Evolutionary conservation across 2,329 filamentous ascomycete species (phyloP).

Genomic region (Thermothelomyces thermophilus): DNA sequence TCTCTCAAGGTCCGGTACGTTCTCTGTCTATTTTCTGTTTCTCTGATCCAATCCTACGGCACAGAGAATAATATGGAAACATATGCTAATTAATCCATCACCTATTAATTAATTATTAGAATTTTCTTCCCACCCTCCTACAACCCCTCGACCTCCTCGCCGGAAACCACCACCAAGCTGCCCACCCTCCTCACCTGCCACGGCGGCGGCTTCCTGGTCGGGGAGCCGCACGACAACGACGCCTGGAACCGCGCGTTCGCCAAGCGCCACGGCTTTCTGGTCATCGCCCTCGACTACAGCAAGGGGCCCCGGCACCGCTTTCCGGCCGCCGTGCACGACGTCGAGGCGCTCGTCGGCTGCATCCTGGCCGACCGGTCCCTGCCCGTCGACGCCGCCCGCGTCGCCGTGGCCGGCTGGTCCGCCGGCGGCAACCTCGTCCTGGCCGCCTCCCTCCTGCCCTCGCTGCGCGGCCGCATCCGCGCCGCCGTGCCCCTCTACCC

Average conservation of each 20-base stretch:
- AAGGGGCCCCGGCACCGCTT: constrained; percentile 41
- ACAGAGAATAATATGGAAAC: too few species aligned
- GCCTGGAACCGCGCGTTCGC: constrained; percentile 40
- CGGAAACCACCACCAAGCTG: constrained; percentile 23
- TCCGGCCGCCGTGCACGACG: constrained; percentile 39
- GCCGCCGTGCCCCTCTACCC: constrained; percentile 41
- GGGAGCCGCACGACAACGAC: constrained; percentile 39
- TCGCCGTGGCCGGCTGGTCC: constrained; percentile 43
- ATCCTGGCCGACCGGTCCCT: constrained; percentile 38
- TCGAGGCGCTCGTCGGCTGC: constrained; percentile 37
- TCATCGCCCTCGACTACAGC: constrained; percentile 43
- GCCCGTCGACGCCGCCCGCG: constrained; percentile 37
- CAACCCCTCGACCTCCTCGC: constrained; percentile 20
- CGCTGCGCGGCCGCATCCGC: constrained; percentile 27
- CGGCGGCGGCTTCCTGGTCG: constrained; percentile 44
- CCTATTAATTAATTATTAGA: too few species aligned
- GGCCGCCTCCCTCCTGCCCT: constrained; percentile 34
- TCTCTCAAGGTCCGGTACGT: constrained; percentile 18
- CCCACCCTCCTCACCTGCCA: constrained; percentile 46
- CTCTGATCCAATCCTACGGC: too few species aligned
- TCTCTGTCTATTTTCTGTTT: too few species aligned
- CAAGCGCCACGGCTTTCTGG: constrained; percentile 34
- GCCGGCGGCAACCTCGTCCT: constrained; percentile 46
- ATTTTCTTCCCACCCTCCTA: constrained; percentile 37
- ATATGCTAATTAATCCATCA: background rate